Evolutionary conservation across 352 stramenopile genomes (phyloP), one percentile per base, ranked within the genome.

Genomic region (Pythium coloratum): DNA sequence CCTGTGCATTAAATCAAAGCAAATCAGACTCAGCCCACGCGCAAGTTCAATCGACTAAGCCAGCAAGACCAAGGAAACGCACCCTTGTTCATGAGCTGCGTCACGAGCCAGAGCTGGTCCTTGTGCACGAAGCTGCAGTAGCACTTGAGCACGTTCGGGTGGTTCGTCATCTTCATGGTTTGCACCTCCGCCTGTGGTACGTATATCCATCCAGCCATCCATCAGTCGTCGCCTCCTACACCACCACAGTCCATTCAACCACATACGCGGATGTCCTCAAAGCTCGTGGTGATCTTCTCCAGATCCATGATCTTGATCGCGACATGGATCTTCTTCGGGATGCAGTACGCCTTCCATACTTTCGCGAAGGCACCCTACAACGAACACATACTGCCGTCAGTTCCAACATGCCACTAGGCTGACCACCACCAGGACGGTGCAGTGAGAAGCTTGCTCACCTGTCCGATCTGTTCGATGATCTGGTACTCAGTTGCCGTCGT

Each of bases 271-370:
- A 96, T 96, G 67, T 96, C 89, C 74, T 95, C 88, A 75, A 96
- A 96, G 77, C 86, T 98, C 24, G 95, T 98, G 54, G 97, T 98
- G 66, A 99, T 98, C 77, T 99, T 98, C 78, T 99, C 97, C 34
- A 99, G 83, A 79, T 99, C 97, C 84, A 99, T 98, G 66, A 99
- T 97, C 78, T 99, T 99, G 67, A 99, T 98, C 42, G 97, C 97
- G 66, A 98, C 89, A 66, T 95, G 80, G 56, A 79, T 81, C 67
- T 94, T 88, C 75, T 97, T 97, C 34, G 89, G 73, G 63, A 72
- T 75, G 63, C 92, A 98, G 72, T 91, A 92, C 14, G 96, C 97
- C 73, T 97, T 97, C 90, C 95, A 99, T 26, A 99, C 97, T 63
- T 98, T 98, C 28, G 97, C 97, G 74, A 99, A 99, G 18, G 97